A percentile compares a stretch with the other conserved stretches of the same genome.
Evolutionary conservation across 352 stramenopile species (phyloP).

Genomic region (Globisporangium takayamanum): DNA sequence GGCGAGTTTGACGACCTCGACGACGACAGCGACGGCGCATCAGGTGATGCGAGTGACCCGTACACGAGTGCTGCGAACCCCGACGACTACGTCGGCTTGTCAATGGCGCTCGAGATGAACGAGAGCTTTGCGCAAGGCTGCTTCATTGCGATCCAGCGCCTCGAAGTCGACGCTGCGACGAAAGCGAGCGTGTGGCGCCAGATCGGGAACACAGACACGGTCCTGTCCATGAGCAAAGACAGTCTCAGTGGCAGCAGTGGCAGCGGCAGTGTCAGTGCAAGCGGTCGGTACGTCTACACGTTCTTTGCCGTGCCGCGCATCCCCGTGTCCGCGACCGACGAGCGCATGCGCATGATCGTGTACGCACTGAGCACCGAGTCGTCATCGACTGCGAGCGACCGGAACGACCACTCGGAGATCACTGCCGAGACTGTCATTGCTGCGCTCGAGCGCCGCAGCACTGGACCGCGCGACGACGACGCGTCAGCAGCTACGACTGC

Average conservation of each 20-base stretch:
- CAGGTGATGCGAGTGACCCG: conserved; percentile 8
- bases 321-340: conserved; percentile 39
- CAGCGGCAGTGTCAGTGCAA: conserved; percentile 12
- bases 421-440: conserved; percentile 66
- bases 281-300: conserved; percentile 61
- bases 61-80: conserved; percentile 1
- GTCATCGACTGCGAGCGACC: conserved; percentile 26
- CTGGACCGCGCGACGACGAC: conserved; percentile 23
- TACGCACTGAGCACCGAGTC: conserved; percentile 45
- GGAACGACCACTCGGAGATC: conserved; percentile 66
- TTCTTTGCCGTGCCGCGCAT: conserved; percentile 82
- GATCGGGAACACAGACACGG: conserved; percentile 79
- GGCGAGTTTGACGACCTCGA: conserved; percentile 42
- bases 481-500: conserved; percentile 15
- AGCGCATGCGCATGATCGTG: conserved; percentile 73
- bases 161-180: conserved; percentile 33
- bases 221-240: conserved; percentile 56
- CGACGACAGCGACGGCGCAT: conserved; percentile 17
- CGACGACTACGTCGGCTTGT: conserved; percentile 72
- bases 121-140: conserved; percentile 66
- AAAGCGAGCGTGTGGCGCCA: conserved; percentile 52
- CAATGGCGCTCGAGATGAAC: conserved; percentile 79
- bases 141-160: conserved; percentile 76
- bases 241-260: conserved; percentile 5
- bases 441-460: conserved; percentile 56